Conservation (phyloP, 208 protist genomes). For the Leishmania lainsoni region DNA sequence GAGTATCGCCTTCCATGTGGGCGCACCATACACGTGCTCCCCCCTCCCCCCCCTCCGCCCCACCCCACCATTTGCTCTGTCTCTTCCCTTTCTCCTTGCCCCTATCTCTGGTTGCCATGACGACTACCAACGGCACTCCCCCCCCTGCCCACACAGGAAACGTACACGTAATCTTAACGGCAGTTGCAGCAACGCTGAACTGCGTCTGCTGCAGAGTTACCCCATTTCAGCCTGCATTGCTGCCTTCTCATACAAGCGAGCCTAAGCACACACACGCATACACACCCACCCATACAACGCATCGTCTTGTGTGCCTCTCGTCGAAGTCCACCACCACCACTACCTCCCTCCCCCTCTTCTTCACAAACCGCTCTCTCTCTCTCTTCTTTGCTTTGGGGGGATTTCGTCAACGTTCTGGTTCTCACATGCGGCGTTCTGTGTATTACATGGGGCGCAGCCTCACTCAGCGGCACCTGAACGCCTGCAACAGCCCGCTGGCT, state of each 20-base stretch:
- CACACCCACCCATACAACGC: background rate
- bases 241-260: too few species aligned
- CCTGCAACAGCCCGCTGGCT: constrained; percentile 69
- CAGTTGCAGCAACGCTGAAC: background rate
- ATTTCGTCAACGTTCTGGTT: background rate
- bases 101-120: background rate
- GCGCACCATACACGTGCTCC: background rate
- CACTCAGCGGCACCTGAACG: constrained; percentile 85
- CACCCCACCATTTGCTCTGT: background rate
- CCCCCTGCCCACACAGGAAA: background rate
- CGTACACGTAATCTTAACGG: background rate
- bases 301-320: background rate
- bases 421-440: constrained; percentile 70
- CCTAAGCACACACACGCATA: background rate
- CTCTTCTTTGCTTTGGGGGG: too few species aligned
- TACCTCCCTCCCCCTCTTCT: background rate
- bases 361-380: background rate
- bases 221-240: background rate
- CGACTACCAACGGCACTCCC: background rate
- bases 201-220: background rate
- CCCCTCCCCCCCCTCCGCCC: background rate
- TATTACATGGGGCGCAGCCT: constrained; percentile 88
- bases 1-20: background rate
- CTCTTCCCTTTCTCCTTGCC: background rate
- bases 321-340: background rate